Evolutionary conservation across 495 filamentous ascomycete species (phyloP), one percentile per base, ranked within the genome.

Genomic region (Annulohypoxylon maeteangense): DNA sequence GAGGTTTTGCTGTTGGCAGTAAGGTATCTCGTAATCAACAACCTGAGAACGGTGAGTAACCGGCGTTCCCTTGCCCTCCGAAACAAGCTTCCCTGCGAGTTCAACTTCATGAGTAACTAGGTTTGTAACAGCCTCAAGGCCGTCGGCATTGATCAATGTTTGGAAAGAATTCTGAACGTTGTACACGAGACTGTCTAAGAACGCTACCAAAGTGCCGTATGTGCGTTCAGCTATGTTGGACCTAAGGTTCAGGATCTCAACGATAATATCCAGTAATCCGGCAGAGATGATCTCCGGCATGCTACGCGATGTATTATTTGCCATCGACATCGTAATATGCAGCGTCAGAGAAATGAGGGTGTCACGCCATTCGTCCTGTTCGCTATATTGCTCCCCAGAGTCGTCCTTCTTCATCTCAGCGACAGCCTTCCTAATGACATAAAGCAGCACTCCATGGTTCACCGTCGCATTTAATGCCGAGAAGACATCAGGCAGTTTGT

Each of bases 361-460:
- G 72, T 94, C 91, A n/a, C 94, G 89, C 93, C 94, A 97, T 72
- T 94, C 89, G 72, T 97, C 93, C 54, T 89, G 83, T 59, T 87
- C 88, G 14, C 74, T 83, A 36, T 80, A 77, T 71, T 89, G 86
- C 63, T 89, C 87, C 51, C 86, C 83, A 42, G 64, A 59, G n/a
- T 86, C 82, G 47, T 91, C 87, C 7, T 80, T 81, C 38, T 84
- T 86, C 79, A 98, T 88, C 67, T 93, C 91, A 22, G 90, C 92
- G 60, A 97, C 92, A 10, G 92, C 90, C 76, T 95, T 97, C 53
- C 95, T 89, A 32, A 97, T 89, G 64, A 97, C 85, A 76, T 98
- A 98, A 75, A 97, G 90, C n/a, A 99, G 86, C 14, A 98, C 90
- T 12, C 96, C 96, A 71, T 99, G 96, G 75, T 94, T 98, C 59